Evolutionary conservation across 164 flowering plant species (phyloP), one percentile per base, ranked within the genome.

Genomic region (Paratinospora sagittata): DNA sequence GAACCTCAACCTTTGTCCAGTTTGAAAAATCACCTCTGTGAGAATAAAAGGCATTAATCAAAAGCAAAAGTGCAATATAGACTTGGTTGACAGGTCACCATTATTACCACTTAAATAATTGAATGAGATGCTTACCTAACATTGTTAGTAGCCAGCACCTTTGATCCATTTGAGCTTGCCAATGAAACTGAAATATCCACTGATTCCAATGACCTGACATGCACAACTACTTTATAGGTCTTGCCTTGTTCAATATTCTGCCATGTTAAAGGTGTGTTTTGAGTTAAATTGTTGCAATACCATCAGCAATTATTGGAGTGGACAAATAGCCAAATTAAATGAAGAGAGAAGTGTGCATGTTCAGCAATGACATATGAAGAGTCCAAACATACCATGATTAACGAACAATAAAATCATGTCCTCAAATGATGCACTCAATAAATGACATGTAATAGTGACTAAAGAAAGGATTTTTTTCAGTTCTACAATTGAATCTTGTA

Each of bases 221-320:
- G 83, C 52, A 91, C 57, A 43, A 87, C 84, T 70, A 92, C 82
- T 79, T 87, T 91, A 77, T 92, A 95, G 67, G 74, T 80, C 85
- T 95, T 89, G 74, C 96, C 96, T 77, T 88, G 75, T 79, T 91
- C 96, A 76, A 95, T 90, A 75, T 92, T 90, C 98, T 92, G 89
- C 76, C 69, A 21, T 23, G 71, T 74, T 36, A 73, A 8, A 65
- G 19, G 36, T 43, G 67, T 16, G n/a, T n/a, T n/a, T n/a, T n/a
- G 58, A 52, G 58, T 55, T 23, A 55, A 55, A 21, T 21, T 5
- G 61, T 23, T 55, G 24, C 10, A 55, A 55, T n/a, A 19, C 8
- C 61, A 8, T 6, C 2, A 19, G 61, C 61, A 55, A 17, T 55
- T 55, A 55, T 5, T 55, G 61, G 10, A 21, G 24, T 55, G 24